Evolutionary conservation across 2,329 filamentous ascomycete species (phyloP).

Genomic region (Lachnellula arida): DNA sequence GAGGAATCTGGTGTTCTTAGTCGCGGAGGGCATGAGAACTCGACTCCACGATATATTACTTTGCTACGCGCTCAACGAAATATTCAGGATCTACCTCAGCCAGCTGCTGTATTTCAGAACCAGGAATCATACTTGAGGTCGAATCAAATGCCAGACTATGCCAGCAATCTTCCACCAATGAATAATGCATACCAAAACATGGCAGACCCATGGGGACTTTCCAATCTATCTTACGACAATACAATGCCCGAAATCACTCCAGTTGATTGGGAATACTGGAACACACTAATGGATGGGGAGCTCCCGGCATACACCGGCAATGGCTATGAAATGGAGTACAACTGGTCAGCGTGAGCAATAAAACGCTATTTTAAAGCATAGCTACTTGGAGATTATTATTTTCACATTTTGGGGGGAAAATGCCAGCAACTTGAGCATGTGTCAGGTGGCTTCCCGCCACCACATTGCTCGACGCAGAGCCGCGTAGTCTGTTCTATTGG

Average conservation of each 20-base stretch:
- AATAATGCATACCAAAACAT: not conserved
- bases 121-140: not conserved
- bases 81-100: conserved; percentile 9
- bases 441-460: not conserved
- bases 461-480: not conserved
- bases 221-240: conserved; percentile 14
- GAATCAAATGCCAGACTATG: not conserved
- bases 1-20: conserved; percentile 20
- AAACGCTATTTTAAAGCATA: not conserved
- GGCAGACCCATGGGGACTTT: conserved; percentile 6
- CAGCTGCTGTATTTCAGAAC: not conserved
- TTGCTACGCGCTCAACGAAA: conserved; percentile 22
- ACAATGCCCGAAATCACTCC: conserved; percentile 23
- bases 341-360: not conserved
- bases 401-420: no score
- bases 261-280: conserved; percentile 31
- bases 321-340: not conserved
- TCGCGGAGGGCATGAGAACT: conserved; percentile 3
- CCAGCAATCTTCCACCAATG: not conserved
- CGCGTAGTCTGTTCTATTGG: conserved; percentile 1
- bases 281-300: conserved; percentile 29
- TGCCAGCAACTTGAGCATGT: not conserved
- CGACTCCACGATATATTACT: conserved; percentile 20
- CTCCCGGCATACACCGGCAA: conserved; percentile 17
- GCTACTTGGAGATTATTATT: not conserved